These are phyloP conservation scores for Microthlaspi erraticum DNA, from an alignment of 345 rosid genomes.

Conservation along the genomic window DNA sequence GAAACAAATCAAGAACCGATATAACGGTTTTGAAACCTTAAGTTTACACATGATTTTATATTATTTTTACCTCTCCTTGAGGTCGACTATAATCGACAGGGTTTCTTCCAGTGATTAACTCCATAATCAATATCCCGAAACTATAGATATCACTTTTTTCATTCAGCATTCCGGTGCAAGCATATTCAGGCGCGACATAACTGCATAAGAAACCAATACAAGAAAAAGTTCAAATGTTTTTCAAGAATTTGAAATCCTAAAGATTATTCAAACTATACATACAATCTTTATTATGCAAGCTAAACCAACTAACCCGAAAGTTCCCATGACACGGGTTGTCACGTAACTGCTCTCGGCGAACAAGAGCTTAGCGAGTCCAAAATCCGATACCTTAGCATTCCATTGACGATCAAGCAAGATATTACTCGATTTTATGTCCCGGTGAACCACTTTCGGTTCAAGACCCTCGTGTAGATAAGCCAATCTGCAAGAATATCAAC, in stretches of 20 bases:
- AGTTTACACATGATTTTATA: too few species aligned
- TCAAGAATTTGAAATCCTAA: neutral
- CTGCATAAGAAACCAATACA: slow-evolving; percentile 47
- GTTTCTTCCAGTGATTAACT: slow-evolving; percentile 82
- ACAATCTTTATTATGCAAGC: neutral
- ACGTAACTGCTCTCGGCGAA: slow-evolving; percentile 84
- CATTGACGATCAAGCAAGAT: slow-evolving; percentile 88
- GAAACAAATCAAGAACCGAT: neutral
- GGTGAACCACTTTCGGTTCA: slow-evolving; percentile 96
- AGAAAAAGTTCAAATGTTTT: neutral
- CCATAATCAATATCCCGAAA: slow-evolving; percentile 93
- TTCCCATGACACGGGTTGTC: slow-evolving; percentile 97
- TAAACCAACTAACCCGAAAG: slow-evolving; percentile 70
- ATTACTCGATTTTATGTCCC: slow-evolving; percentile 92
- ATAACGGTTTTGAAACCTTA: neutral
- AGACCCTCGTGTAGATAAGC: slow-evolving; percentile 99
- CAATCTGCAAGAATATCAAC: slow-evolving; percentile 53
- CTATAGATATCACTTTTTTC: slow-evolving; percentile 96
- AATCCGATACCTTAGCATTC: slow-evolving; percentile 93
- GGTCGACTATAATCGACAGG: slow-evolving; percentile 92
- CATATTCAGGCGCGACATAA: slow-evolving; percentile 97
- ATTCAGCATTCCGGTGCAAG: slow-evolving; percentile 95
- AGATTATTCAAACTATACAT: neutral
- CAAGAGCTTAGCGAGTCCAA: slow-evolving; percentile 93
- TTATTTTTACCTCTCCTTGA: slow-evolving; percentile 71